These are phyloP conservation scores for Globisporangium paddicum DNA, from an alignment of 352 stramenopile genomes.

Conservation along the genomic window DNA sequence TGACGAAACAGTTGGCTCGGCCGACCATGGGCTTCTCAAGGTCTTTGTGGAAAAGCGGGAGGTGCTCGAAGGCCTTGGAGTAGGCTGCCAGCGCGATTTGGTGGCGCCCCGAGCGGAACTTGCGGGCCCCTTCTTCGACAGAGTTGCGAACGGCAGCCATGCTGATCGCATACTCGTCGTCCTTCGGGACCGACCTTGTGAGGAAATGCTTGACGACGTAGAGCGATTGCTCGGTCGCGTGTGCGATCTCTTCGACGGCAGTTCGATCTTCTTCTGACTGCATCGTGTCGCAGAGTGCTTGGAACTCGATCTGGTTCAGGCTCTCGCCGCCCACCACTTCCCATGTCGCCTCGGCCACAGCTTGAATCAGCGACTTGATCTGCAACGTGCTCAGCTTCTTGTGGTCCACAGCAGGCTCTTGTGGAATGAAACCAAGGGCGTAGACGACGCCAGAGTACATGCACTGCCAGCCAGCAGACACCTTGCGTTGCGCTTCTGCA, in stretches of 20 bases:
- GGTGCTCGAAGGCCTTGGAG: slow-evolving; percentile 48
- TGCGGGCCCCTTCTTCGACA: slow-evolving; percentile 58
- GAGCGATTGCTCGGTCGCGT: slow-evolving; percentile 36
- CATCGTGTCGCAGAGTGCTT: slow-evolving; percentile 68
- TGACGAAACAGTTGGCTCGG: slow-evolving; percentile 53
- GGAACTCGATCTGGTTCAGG: slow-evolving; percentile 67
- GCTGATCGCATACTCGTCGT: slow-evolving; percentile 44
- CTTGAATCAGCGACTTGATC: slow-evolving; percentile 84
- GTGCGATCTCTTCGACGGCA: slow-evolving; percentile 23
- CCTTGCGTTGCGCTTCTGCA: slow-evolving; percentile 14
- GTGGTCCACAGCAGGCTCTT: slow-evolving; percentile 27
- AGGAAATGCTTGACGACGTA: slow-evolving; percentile 72
- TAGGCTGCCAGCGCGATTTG: slow-evolving; percentile 56
- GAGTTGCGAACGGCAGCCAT: slow-evolving; percentile 44
- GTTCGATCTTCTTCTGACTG: slow-evolving; percentile 27
- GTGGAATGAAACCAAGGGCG: slow-evolving; percentile 56
- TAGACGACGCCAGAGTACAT: slow-evolving; percentile 77
- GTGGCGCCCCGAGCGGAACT: slow-evolving; percentile 37
- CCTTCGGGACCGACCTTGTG: slow-evolving; percentile 42
- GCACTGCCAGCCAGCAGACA: slow-evolving; percentile 33
- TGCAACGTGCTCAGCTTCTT: slow-evolving; percentile 79
- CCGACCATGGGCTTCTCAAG: slow-evolving; percentile 53
- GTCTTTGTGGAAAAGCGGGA: slow-evolving; percentile 67
- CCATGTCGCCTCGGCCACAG: slow-evolving; percentile 61
- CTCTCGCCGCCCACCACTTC: slow-evolving; percentile 47